Conservation (phyloP, 2,329 filamentous ascomycete genomes). For the Colletotrichum navitas region DNA sequence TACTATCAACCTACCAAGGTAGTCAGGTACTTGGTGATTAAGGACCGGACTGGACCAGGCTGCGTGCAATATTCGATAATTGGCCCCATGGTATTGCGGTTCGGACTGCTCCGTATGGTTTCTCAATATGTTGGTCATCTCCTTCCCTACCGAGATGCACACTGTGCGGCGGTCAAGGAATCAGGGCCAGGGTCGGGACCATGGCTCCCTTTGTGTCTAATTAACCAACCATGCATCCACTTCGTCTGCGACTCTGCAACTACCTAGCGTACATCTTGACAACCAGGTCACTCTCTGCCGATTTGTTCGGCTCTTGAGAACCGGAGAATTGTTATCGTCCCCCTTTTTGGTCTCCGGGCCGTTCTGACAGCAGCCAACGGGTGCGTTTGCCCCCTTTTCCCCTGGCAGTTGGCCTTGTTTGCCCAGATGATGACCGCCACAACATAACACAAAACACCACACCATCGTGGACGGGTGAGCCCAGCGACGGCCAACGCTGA, state of each 20-base stretch:
- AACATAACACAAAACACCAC: too few relatives aligned
- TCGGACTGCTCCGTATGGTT: neutral
- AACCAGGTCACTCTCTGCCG: conserved; percentile 32
- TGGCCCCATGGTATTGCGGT: neutral
- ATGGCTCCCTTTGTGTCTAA: conserved; percentile 26
- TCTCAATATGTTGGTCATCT: neutral
- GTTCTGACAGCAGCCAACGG: neutral
- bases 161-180: neutral
- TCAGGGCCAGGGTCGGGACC: conserved; percentile 6
- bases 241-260: conserved; percentile 33
- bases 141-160: conserved; percentile 5
- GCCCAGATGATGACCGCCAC: neutral
- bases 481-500: neutral
- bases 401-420: neutral
- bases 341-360: conserved; percentile 4
- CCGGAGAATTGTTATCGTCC: conserved; percentile 19
- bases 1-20: too few relatives aligned
- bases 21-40: neutral
- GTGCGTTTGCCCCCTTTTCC: neutral
- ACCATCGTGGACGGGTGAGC: neutral
- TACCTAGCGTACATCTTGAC: conserved; percentile 1
- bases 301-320: conserved; percentile 37
- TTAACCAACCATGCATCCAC: conserved; percentile 36
- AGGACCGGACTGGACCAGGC: neutral
- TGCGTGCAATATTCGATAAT: neutral